Evolutionary conservation across 2,329 filamentous ascomycete species (phyloP), one percentile per base, ranked within the genome.

Genomic region (Phaeosphaeriaceae sp.): DNA sequence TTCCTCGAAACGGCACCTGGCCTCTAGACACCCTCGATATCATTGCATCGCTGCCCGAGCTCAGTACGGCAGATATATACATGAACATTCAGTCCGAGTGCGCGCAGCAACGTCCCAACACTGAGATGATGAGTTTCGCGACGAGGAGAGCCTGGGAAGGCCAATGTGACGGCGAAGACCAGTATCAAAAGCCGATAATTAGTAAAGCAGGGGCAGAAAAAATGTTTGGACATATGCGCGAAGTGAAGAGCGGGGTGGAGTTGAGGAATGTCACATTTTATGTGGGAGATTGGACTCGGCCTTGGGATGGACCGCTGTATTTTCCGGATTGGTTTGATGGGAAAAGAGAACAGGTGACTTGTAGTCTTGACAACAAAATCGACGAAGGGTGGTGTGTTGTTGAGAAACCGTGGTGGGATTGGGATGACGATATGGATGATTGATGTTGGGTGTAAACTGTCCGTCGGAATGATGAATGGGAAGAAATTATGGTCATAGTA

Each of bases 1-100:
- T 69, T 6, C 48, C 54, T 1, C 55, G 60, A 31, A 68, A 68
- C 41, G 54, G 56, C 17, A 56, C 60, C 3, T 68, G 56, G 61
- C 65, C 66, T 10, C 22, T 66, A 11, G 51, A 59, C 10, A 51
- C 46, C 1, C 51, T 68, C 7, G 25, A 49, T 19, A 24, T 42
- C 2, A 51, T 63, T 27, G 46, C 52, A 17, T 40, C 54, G 7
- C 57, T 60, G 3, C 53, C 57, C 9, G 54, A 58, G 7, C 51
- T 65, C 27, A 21, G 36, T 13, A 40, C 27, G 11, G 57, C 55
- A n/a, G 57, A 65, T 21, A n/a, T 65, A 7, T 65, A 48, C 36
- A 41, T 65, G 21, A 54, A 56, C 21, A 52, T 65, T 1, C 50
- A 48, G 47, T 63, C 60, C 11, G 44, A 45, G n/a, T 61, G 60